Evolutionary conservation across 2,329 filamentous ascomycete genomes (phyloP), one percentile per base, ranked within the genome.

Genomic region (Myriosclerotinia scirpicola): DNA sequence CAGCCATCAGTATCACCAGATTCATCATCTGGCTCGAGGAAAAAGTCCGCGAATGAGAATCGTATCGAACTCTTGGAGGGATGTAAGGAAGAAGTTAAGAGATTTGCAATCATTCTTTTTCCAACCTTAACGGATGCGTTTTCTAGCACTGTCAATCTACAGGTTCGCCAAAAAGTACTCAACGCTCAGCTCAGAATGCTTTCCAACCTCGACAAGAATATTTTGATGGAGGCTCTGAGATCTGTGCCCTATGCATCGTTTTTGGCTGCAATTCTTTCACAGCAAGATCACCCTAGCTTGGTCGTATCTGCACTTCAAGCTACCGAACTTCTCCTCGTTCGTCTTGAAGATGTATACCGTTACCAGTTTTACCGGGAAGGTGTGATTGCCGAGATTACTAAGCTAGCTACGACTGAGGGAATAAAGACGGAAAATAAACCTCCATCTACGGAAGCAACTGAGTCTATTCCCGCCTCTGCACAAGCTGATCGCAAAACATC

Each of bases 351-450:
- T 30, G 91, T 98, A 40, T 99, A 99, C 76, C 89, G 92, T 36
- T 96, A 97, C 74, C 96, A 99, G 73, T 94, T 99, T 72, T 96
- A 99, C 75, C 91, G 95, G 0, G 96, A 99, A 79, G 95, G 95
- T 46, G 95, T 99, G 54, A 93, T 98, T 72, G 84, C 90, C 1
- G 94, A 99, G 77, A 96, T 99, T 62, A 84, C 87, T 40, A 94
- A 93, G 75, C 81, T 99, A 42, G 89, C 92, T 0, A 83, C 83
- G 65, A 48, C 53, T 44, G 66, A 71, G 38, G 59, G 71, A 14
- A 46, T 60, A 2, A 69, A 72, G 30, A 42, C 38, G 11, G 65
- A 67, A 50, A 56, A 40, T 30, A 71, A 74, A 14, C n/a, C 68
- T 38, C 68, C 68, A 17, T 64, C 69, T 11, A 61, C 68, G 34